Evolutionary conservation across 2,329 filamentous ascomycete species (phyloP), one percentile per base, ranked within the genome.

Genomic region (Blastomyces gilchristii): DNA sequence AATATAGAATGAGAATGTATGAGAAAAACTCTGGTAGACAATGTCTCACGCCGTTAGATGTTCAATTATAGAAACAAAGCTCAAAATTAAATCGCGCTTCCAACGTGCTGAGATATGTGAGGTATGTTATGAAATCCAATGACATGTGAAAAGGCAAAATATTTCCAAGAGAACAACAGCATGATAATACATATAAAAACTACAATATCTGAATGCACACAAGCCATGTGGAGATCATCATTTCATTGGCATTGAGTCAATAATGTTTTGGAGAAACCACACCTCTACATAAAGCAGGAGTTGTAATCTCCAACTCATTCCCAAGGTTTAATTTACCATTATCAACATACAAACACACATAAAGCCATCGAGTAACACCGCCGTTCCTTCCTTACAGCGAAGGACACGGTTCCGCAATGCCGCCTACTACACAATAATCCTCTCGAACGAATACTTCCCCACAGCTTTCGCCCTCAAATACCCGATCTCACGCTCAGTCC

Each of bases 361-460:
- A 7, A 34, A 28, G 16, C 31, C 49, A 14, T 14, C 9, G 14
- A 54, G 34, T 31, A n/a, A 8, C 31, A 9, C 52, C 14, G 34
- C 14, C 28, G 12, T 41, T 16, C 4, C 11, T 25, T 43, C 54
- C 43, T 9, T 3, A 3, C 7, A 28, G 7, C 8, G 14, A 2
- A 12, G n/a, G 25, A 5, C 1, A 18, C 43, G 61, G 60, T 60
- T 61, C 60, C 60, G 65, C 59, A 28, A 41, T 50, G 34, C 61
- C 53, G 28, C 41, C 62, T 7, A 16, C 60, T 81, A 90, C 69
- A 91, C 79, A 61, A 82, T 75, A 69, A 96, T 86, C 75, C 85
- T 85, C 78, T 96, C 91, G 67, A 93, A 82, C 57, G 89, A 90
- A 77, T 97, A 96, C 68, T 87, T 85, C 63, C 88, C 89, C 65